Conservation (phyloP, 2,329 filamentous ascomycete species). For the Grosmannia penicillata region DNA sequence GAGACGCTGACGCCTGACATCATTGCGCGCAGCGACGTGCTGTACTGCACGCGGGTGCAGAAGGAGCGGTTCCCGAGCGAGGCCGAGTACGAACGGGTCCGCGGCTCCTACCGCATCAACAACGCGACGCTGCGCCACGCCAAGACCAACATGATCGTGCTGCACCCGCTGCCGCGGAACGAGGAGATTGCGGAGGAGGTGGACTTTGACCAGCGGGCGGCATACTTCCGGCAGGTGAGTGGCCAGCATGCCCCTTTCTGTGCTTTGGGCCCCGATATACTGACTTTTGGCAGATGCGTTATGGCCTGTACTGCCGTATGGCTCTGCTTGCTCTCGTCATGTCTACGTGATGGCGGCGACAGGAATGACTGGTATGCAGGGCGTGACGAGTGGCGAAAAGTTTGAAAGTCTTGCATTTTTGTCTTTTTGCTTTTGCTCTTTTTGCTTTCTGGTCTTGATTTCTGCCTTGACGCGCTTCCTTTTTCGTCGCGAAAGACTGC, state of each 20-base stretch:
- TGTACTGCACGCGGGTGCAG: conserved; percentile 95
- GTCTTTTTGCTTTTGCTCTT: conserved; percentile 2
- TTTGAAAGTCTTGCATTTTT: neutral
- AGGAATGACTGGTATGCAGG: neutral
- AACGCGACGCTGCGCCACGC: conserved; percentile 81
- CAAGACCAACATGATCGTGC: conserved; percentile 83
- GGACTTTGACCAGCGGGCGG: conserved; percentile 90
- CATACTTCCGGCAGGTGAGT: conserved; percentile 98
- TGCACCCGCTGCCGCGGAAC: conserved; percentile 92
- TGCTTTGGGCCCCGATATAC: no score
- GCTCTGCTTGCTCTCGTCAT: conserved; percentile 88
- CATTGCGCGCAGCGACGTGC: conserved; percentile 74
- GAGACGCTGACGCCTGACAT: conserved; percentile 76
- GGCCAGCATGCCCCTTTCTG: neutral
- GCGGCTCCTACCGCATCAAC: conserved; percentile 79
- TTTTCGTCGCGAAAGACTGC: neutral
- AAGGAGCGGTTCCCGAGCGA: conserved; percentile 84
- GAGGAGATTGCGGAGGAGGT: conserved; percentile 90
- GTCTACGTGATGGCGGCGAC: conserved; percentile 24
- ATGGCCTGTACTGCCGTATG: conserved; percentile 97
- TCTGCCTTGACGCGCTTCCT: neutral
- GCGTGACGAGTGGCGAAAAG: conserved; percentile 1
- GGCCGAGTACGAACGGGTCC: conserved; percentile 71
- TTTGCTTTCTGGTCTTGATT: neutral
- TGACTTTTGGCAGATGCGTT: conserved; percentile 65